Base-by-base conservation (phyloP, 352 stramenopile species). In the Pythium pyrilobum region DNA sequence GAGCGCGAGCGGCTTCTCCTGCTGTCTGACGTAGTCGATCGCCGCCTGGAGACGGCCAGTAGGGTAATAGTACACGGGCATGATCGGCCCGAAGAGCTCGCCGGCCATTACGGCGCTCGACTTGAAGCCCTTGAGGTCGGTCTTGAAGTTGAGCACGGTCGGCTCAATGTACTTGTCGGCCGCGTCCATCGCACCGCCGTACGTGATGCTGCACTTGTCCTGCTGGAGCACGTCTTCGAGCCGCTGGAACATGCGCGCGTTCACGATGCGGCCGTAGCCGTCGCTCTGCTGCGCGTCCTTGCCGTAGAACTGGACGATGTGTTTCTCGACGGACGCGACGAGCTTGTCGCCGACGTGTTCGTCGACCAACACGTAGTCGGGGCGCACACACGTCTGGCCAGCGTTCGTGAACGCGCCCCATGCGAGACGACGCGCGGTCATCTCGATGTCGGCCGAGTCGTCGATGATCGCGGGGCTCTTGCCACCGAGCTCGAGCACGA, bases 41-140 rank as follows among this genome's bases (percentile, higher is more conserved):
- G 55, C 59, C 16, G 58, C 28, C 11, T 69, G 31, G 16, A 70
- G 16, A 5, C 29, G 5, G 4, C 57, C 51, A n/a, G n/a, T n/a
- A n/a, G n/a, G n/a, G 43, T 62, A 72, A 49, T 74, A 74, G 12
- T 89, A 48, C 47, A 98, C 80, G 7, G 89, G 81, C 23, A 98
- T 56, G 33, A 97, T 71, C 5, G 90, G 89, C 1, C 90, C 89
- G 74, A 98, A 99, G 28, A 98, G 91, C 70, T 99, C 95, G 48
- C 98, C 86, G 21, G 80, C 65, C 81, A 97, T 96, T 23, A 76
- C 67, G 2, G 78, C 71, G 47, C 76, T 90, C 11, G 23, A 56
- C 0, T 75, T 44, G 40, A 87, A 89, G 10, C 67, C 72, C 1
- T 51, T 53, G 6, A 72, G 52, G 38, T 89, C 72, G 31, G 62